Evolutionary conservation across 768 basidiomycete species (phyloP).

Genomic region (Harrya chromipes): DNA sequence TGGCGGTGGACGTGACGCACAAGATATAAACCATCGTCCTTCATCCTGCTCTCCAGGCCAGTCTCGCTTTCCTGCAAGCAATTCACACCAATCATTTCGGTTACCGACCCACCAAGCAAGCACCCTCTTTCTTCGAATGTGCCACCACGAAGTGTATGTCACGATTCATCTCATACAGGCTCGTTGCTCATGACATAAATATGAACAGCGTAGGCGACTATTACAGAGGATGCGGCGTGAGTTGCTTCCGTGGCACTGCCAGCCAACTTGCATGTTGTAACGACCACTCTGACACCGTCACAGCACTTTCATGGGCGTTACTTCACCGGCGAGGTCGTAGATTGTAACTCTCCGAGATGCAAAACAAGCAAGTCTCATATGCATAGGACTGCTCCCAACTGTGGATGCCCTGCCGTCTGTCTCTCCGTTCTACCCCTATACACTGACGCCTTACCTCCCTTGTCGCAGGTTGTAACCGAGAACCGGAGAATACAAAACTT

Average conservation of each 20-base stretch:
- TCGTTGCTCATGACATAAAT: slow-evolving; percentile 2
- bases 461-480: slow-evolving; percentile 32
- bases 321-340: slow-evolving; percentile 31
- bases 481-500: slow-evolving; percentile 35
- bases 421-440: slow-evolving; percentile 11
- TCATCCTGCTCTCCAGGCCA: not conserved
- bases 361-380: slow-evolving; percentile 35
- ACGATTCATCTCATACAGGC: not conserved
- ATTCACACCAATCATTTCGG: not conserved
- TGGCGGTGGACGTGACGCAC: slow-evolving; percentile 5
- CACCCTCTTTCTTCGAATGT: slow-evolving; percentile 21
- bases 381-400: slow-evolving; percentile 35
- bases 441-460: not conserved
- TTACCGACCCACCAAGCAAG: not conserved
- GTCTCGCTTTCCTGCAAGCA: not conserved
- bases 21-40: slow-evolving; percentile 7
- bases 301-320: slow-evolving; percentile 40
- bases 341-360: slow-evolving; percentile 31
- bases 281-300: not conserved
- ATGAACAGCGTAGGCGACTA: slow-evolving; percentile 33
- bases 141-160: slow-evolving; percentile 37
- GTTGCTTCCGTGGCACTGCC: slow-evolving; percentile 2
- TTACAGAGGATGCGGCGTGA: slow-evolving; percentile 36
- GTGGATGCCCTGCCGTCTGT: slow-evolving; percentile 30
- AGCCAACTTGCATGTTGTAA: not conserved